A percentile compares a stretch with the other conserved stretches of the same genome.
Evolutionary conservation across 1,284 basidiomycete genomes (phyloP).

Genomic region (Trichosporon asahii): DNA sequence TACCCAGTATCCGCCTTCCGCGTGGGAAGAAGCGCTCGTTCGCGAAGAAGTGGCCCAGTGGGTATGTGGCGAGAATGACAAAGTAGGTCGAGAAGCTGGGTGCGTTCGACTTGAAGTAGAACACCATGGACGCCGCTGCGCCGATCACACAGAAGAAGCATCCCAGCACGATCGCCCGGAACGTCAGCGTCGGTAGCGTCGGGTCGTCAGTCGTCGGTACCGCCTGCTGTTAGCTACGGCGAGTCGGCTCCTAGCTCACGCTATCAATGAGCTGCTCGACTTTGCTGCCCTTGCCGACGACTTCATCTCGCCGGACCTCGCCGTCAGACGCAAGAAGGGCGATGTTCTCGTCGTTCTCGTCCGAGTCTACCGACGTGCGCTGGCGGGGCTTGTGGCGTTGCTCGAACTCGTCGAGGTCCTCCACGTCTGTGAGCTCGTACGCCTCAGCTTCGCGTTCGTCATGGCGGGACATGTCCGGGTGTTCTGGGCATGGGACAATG

Average conservation of each 20-base stretch:
- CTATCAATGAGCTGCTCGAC: conserved; percentile 40
- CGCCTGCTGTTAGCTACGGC: conserved; percentile 35
- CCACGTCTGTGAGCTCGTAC: conserved; percentile 41
- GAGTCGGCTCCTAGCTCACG: conserved; percentile 26
- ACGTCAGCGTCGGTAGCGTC: conserved; percentile 55
- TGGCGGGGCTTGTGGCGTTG: conserved; percentile 4
- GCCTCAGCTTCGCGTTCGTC: conserved; percentile 36
- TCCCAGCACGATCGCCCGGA: conserved; percentile 57
- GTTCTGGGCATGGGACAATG: background rate
- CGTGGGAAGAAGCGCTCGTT: conserved; percentile 37
- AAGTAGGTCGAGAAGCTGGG: conserved; percentile 58
- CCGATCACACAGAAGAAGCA: conserved; percentile 57
- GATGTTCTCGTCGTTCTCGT: conserved; percentile 17
- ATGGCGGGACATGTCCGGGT: conserved; percentile 7
- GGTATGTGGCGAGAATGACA: conserved; percentile 56
- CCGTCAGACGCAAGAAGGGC: conserved; percentile 3
- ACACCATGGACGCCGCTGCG: conserved; percentile 54
- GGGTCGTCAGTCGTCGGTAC: conserved; percentile 58
- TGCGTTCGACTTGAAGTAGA: conserved; percentile 55
- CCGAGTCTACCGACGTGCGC: conserved; percentile 10
- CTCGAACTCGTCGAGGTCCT: conserved; percentile 16
- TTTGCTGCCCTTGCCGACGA: conserved; percentile 38
- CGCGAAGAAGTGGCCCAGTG: conserved; percentile 52
- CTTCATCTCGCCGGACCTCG: conserved; percentile 26
- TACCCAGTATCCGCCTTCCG: conserved; percentile 34